These are phyloP conservation scores for Candida smagusa DNA, from an alignment of 1,139 yeast genomes.

Conservation along the genomic window DNA sequence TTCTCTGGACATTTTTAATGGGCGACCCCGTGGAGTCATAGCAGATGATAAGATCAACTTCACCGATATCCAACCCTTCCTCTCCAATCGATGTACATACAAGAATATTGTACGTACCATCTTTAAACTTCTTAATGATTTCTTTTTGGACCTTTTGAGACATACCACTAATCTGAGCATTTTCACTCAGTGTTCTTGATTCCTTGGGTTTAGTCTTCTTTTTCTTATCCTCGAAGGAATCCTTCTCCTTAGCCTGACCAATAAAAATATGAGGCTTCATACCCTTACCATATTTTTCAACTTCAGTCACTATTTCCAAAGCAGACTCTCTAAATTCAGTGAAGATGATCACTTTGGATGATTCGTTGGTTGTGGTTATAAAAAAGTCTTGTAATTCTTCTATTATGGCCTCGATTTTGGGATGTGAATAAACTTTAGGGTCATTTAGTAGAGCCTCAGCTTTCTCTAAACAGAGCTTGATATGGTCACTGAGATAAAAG, in stretches of 20 bases:
- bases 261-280: constrained; percentile 83
- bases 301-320: constrained; percentile 69
- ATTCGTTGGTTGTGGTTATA: constrained; percentile 24
- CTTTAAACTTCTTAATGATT: constrained; percentile 67
- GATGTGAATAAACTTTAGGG: constrained; percentile 60
- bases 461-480: constrained; percentile 40
- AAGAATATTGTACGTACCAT: constrained; percentile 68
- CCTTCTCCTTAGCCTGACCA: constrained; percentile 70
- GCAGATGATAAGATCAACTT: constrained; percentile 89
- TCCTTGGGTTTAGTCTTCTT: constrained; percentile 21
- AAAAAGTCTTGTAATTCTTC: constrained; percentile 60
- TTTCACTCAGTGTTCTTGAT: constrained; percentile 44
- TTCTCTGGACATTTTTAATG: constrained; percentile 86
- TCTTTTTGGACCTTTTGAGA: constrained; percentile 70
- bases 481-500: constrained; percentile 52
- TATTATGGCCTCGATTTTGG: constrained; percentile 62
- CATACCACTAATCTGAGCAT: constrained; percentile 60
- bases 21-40: constrained; percentile 94
- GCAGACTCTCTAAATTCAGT: constrained; percentile 91
- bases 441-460: constrained; percentile 44
- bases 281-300: constrained; percentile 38
- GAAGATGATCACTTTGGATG: constrained; percentile 79
- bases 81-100: constrained; percentile 98
- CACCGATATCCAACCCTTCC: constrained; percentile 97
- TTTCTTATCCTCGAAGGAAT: constrained; percentile 47